Evolutionary conservation across 1,284 basidiomycete species (phyloP), one percentile per base, ranked within the genome.

Genomic region (Cronartium quercuum): DNA sequence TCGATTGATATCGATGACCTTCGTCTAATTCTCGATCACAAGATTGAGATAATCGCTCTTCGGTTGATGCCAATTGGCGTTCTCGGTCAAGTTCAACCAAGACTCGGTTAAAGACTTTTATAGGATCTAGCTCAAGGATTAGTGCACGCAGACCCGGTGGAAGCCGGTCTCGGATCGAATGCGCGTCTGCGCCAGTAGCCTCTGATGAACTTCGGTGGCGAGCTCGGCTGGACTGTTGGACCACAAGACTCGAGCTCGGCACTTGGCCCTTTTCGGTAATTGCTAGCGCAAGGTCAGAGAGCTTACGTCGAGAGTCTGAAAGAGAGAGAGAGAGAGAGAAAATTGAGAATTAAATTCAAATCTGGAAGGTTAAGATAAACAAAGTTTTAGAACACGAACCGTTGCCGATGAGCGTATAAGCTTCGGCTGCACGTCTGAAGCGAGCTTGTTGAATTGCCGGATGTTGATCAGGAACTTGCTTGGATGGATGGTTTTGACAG

Each of bases 331-430:
- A 55, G 0, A n/a, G 2, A 9, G 51, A 55, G 51, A 18, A 6
- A 6, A 3, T 21, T 21, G 51, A 55, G 51, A 55, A 10, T n/a
- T n/a, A n/a, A n/a, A n/a, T n/a, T n/a, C n/a, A n/a, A n/a, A n/a
- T 21, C 6, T n/a, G 18, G 51, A 55, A n/a, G 51, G 51, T 24
- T 24, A 55, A 10, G 51, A 55, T 21, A 6, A 18, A 55, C 29
- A 55, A 6, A n/a, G 29, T n/a, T 55, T n/a, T 2, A 21, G 51
- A 55, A 55, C 5, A 24, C 51, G n/a, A 55, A 55, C 51, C 51
- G 51, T 55, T 55, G n/a, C 51, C 51, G 51, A 55, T 21, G 13
- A 55, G 51, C n/a, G 51, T 55, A 55, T 55, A 55, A n/a, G 51
- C 51, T 55, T 55, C 51, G 29, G 51, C 51, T 55, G 29, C 51